Evolutionary conservation across 441 rosid genomes (phyloP), one percentile per base, ranked within the genome.

Genomic region (Eruca vesicaria): DNA sequence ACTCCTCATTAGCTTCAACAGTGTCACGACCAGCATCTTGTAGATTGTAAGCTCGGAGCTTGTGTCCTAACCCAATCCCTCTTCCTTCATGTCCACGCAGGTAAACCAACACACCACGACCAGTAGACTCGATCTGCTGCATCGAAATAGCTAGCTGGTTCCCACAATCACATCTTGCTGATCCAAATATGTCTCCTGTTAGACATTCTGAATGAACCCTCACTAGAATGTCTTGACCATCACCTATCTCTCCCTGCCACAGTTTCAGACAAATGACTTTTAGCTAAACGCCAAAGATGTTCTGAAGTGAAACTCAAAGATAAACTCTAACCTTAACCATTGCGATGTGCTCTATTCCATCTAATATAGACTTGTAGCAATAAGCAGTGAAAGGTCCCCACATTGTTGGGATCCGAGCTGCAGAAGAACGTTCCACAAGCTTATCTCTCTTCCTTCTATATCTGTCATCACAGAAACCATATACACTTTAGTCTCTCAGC

Each of bases 271-370:
- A 77, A 3, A 58, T 59, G 55, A 0, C 52, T 2, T 18, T 77
- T 20, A 5, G 63, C 28, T 52, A 59, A 28, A 50, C 11, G 26
- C 55, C 71, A 28, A n/a, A n/a, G n/a, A n/a, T n/a, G n/a, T n/a
- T n/a, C n/a, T n/a, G n/a, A n/a, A n/a, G n/a, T n/a, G n/a, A n/a
- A n/a, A n/a, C n/a, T n/a, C n/a, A n/a, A n/a, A n/a, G n/a, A n/a
- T n/a, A n/a, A n/a, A n/a, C 87, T 83, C 88, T 85, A 66, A 94
- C 97, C 94, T 92, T 92, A 70, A 92, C 98, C 98, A 94, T 92
- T 15, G 97, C 98, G 73, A 94, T 89, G 84, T 94, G 98, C 81
- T 94, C 95, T 55, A 90, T 92, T 56, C 95, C 95, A 72, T 94
- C 98, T 65, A 94, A 23, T 56, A 84, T 74, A 6, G 97, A 94